phyloP scores from a whole-genome alignment of 768 basidiomycete species.

The Lentinus brumalis region DNA sequence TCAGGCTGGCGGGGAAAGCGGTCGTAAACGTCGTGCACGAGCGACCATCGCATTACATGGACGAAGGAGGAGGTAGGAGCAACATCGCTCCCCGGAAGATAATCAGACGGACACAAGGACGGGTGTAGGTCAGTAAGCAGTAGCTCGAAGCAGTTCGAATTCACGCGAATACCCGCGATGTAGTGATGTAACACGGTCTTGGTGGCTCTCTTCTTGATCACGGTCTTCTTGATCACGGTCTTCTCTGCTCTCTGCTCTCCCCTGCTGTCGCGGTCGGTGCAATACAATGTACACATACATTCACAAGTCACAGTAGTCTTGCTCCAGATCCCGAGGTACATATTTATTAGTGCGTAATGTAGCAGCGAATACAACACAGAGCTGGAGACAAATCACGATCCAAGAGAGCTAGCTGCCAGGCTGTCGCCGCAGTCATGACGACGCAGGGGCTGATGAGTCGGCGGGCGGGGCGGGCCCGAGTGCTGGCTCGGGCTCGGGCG shows the following conservation, averaged over 20 bases:
- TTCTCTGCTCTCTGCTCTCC: background rate
- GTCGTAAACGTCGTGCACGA: background rate
- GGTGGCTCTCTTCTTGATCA: background rate
- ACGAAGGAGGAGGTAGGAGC: background rate
- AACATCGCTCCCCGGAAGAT: background rate
- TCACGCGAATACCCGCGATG: background rate
- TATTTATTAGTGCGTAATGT: constrained; percentile 3
- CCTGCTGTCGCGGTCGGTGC: no score
- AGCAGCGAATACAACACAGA: constrained; percentile 1
- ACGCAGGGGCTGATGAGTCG: background rate
- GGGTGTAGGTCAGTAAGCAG: no score
- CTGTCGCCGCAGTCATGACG: background rate
- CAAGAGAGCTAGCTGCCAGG: background rate
- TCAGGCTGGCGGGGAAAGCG: constrained; percentile 31
- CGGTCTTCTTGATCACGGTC: no score
- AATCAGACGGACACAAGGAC: no score
- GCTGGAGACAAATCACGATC: background rate
- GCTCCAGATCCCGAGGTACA: background rate
- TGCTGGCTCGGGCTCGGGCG: background rate
- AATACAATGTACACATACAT: no score
- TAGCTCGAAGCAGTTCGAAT: no score
- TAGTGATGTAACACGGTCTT: no score
- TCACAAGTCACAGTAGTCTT: background rate
- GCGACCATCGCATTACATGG: background rate
- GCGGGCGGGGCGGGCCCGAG: background rate